These are phyloP conservation scores for Talaromyces rugulosus DNA, from an alignment of 2,329 filamentous ascomycete species.

Conservation along the genomic window DNA sequence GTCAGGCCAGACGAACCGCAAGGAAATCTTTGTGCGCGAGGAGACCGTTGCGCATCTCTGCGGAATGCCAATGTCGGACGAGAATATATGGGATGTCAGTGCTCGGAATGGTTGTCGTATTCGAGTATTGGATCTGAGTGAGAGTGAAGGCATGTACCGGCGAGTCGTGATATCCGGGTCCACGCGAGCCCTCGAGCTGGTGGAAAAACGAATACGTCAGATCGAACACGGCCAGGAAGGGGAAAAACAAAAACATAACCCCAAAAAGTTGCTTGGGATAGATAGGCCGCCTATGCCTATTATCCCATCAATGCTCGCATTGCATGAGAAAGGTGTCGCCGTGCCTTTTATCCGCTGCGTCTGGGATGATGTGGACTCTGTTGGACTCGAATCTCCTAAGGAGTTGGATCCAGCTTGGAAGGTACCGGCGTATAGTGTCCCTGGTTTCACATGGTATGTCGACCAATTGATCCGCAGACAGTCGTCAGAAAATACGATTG, in stretches of 20 bases:
- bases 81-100: conserved; percentile 35
- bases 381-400: background rate
- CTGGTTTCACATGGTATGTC: conserved; percentile 36
- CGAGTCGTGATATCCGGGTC: conserved; percentile 34
- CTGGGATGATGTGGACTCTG: conserved; percentile 17
- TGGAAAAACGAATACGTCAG: conserved; percentile 23
- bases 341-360: conserved; percentile 28
- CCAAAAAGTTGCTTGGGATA: background rate
- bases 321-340: conserved; percentile 18
- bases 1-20: conserved; percentile 18
- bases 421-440: conserved; percentile 23
- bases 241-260: conserved; percentile 13
- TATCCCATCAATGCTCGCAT: conserved; percentile 22
- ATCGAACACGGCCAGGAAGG: conserved; percentile 10
- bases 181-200: conserved; percentile 27
- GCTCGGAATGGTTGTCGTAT: conserved; percentile 35
- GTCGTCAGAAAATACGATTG: conserved; percentile 3
- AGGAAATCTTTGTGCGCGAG: conserved; percentile 31
- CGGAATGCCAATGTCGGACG: conserved; percentile 26
- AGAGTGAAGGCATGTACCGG: conserved; percentile 29
- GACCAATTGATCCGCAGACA: conserved; percentile 29
- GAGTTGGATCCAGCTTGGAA: background rate
- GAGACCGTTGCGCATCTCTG: conserved; percentile 30
- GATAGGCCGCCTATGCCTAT: conserved; percentile 25
- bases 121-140: conserved; percentile 28